Evolutionary conservation across 2,329 filamentous ascomycete genomes (phyloP).

Genomic region (Cryphonectria radicalis): DNA sequence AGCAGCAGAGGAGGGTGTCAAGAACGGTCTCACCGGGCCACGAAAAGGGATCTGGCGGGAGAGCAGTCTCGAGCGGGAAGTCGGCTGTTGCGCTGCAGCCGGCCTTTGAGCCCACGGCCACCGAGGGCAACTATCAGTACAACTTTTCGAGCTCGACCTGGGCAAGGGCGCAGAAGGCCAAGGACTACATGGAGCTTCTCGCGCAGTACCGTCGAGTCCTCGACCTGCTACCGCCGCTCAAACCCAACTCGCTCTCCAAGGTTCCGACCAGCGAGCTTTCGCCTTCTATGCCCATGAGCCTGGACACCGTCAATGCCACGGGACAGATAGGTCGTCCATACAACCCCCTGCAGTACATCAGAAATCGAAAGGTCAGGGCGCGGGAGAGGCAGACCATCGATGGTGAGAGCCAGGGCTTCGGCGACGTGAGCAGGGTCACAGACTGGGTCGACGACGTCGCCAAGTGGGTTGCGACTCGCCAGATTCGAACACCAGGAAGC

Average conservation of each 20-base stretch:
- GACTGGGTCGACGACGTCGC: slow-evolving; percentile 77
- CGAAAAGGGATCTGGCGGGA: slow-evolving; percentile 46
- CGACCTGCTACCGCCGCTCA: slow-evolving; percentile 76
- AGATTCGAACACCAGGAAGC: slow-evolving; percentile 37
- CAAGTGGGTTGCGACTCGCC: slow-evolving; percentile 47
- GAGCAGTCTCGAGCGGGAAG: slow-evolving; percentile 46
- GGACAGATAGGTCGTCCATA: slow-evolving; percentile 69
- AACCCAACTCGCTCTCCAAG: slow-evolving; percentile 44
- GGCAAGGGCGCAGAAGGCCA: slow-evolving; percentile 81
- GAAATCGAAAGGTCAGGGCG: slow-evolving; percentile 84
- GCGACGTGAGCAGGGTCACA: slow-evolving; percentile 71
- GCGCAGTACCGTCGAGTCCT: slow-evolving; percentile 82
- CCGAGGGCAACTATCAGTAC: slow-evolving; percentile 58
- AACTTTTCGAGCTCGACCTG: slow-evolving; percentile 80
- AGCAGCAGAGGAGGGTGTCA: slow-evolving; percentile 69
- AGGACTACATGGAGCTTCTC: slow-evolving; percentile 82
- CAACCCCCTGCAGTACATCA: slow-evolving; percentile 90
- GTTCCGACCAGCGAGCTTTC: slow-evolving; percentile 48
- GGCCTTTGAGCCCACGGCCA: slow-evolving; percentile 47
- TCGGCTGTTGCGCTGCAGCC: slow-evolving; percentile 52
- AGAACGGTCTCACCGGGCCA: slow-evolving; percentile 64
- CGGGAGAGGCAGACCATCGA: slow-evolving; percentile 77
- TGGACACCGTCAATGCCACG: slow-evolving; percentile 39
- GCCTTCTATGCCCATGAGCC: slow-evolving; percentile 42
- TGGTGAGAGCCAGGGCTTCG: slow-evolving; percentile 76